Conservation (phyloP, 495 filamentous ascomycete species). For the Xylaria sp. region DNA sequence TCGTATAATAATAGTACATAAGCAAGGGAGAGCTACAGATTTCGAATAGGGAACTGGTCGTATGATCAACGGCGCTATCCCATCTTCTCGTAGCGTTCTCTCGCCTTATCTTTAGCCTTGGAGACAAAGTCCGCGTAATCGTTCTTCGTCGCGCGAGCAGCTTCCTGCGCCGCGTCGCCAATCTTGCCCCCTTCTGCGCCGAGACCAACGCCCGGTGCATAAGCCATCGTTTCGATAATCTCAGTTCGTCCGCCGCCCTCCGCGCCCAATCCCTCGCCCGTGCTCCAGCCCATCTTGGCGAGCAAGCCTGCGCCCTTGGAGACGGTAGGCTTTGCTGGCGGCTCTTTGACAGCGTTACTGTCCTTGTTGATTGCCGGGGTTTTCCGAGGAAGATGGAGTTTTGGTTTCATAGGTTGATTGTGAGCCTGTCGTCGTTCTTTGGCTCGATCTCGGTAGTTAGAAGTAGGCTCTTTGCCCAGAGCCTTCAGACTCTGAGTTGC, state of each 20-base stretch:
- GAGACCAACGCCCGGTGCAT: conserved; percentile 82
- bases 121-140: conserved; percentile 77
- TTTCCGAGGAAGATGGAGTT: conserved; percentile 52
- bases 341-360: conserved; percentile 28
- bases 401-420: conserved; percentile 66
- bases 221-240: conserved; percentile 79
- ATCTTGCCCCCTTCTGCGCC: conserved; percentile 84
- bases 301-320: conserved; percentile 88
- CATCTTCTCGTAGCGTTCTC: conserved; percentile 77
- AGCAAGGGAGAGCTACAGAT: neutral
- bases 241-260: conserved; percentile 78
- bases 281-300: conserved; percentile 90
- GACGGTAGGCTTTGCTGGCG: conserved; percentile 45
- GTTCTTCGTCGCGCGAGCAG: conserved; percentile 71
- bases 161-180: conserved; percentile 84
- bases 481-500: conserved; percentile 62
- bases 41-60: no score
- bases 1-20: conserved; percentile 2
- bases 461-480: conserved; percentile 46
- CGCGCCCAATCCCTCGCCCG: conserved; percentile 80
- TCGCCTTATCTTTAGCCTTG: conserved; percentile 79
- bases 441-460: conserved; percentile 81
- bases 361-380: conserved; percentile 35
- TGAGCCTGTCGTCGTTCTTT: conserved; percentile 80
- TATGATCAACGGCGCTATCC: conserved; percentile 21